Base-by-base conservation (phyloP, 2,329 filamentous ascomycete genomes). In the Ascochyta fabae region DNA sequence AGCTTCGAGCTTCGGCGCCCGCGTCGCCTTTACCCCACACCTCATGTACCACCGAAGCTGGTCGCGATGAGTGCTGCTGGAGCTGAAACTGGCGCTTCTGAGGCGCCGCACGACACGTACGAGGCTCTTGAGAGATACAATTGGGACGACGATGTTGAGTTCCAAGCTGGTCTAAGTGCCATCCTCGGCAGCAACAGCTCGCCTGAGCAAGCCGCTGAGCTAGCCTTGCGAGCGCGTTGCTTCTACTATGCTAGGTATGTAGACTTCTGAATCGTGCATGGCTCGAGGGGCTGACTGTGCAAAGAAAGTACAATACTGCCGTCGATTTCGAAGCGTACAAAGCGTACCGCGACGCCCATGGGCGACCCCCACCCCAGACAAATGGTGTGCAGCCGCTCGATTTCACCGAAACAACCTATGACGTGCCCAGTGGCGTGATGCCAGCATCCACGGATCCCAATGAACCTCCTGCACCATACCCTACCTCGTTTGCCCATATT, bases 401-500 rank as follows among this genome's bases (percentile, higher is more conserved):
- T 35, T 45, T 56, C 38, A 42, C 40, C 22, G 50, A 55, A 43
- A 34, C 59, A 22, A 27, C 54, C n/a, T 49, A 47, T 6, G 45
- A 64, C 29, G 56, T 56, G 6, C 54, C 48, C 31, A 44, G 48
- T 39, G 67, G 65, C 15, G 64, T 73, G 19, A 41, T 73, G 41
- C 65, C 71, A 4, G 46, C 53, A 5, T 54, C 71, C n/a, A 33
- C 67, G 6, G 64, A 48, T 27, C 29, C 68, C 24, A 65, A 47
- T 36, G 68, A 69, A 41, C 71, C 69, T 15, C 81, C 84, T 41
- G 89, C 91, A 34, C 84, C 86, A 1, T 96, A 96, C 67, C 92
- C 92, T 3, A 88, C 87, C 44, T 88, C 87, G 1, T 96, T 97
- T 74, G 88, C 90, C 7, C 87, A 94, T 62, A 92, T 97, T 59